Conservation (phyloP, 768 basidiomycete genomes). For the Gyrodon lividus region DNA sequence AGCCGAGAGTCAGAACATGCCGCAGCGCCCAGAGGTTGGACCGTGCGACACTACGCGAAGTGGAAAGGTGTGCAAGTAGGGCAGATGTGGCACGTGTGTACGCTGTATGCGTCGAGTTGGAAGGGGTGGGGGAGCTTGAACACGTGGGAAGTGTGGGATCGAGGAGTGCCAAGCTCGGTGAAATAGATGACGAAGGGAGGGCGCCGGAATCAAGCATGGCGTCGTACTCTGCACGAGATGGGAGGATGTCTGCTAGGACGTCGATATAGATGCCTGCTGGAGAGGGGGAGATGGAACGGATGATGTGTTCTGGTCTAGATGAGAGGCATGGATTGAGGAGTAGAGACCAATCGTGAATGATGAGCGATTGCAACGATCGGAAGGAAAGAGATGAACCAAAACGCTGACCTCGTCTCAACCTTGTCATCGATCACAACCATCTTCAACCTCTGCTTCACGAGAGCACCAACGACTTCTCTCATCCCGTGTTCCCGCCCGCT, state of each 20-base stretch:
- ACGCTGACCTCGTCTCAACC: constrained; percentile 33
- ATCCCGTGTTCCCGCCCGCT: constrained; percentile 16
- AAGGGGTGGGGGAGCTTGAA: constrained; percentile 19
- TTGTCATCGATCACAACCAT: constrained; percentile 40
- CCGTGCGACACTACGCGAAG: constrained; percentile 61
- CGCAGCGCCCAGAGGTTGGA: constrained; percentile 64
- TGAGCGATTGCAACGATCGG: constrained; percentile 8
- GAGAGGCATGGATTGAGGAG: not conserved
- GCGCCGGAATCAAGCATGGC: constrained; percentile 38
- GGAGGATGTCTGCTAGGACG: constrained; percentile 52
- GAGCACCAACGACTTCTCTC: constrained; percentile 26
- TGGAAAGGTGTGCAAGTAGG: constrained; percentile 51
- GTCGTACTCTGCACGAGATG: constrained; percentile 45
- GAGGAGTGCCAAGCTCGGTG: constrained; percentile 57
- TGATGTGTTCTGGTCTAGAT: constrained; percentile 47
- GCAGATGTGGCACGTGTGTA: constrained; percentile 66
- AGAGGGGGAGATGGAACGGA: constrained; percentile 35
- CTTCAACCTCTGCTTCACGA: constrained; percentile 44
- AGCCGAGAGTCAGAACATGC: constrained; percentile 61
- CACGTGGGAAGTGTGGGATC: constrained; percentile 57
- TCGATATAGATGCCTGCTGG: constrained; percentile 39
- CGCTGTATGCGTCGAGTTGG: constrained; percentile 17
- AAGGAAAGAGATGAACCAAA: constrained; percentile 34
- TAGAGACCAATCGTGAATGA: not conserved
- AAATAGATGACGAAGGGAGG: constrained; percentile 46